Base-by-base conservation (phyloP, 208 protist species). In the Leishmania amazonensis region DNA sequence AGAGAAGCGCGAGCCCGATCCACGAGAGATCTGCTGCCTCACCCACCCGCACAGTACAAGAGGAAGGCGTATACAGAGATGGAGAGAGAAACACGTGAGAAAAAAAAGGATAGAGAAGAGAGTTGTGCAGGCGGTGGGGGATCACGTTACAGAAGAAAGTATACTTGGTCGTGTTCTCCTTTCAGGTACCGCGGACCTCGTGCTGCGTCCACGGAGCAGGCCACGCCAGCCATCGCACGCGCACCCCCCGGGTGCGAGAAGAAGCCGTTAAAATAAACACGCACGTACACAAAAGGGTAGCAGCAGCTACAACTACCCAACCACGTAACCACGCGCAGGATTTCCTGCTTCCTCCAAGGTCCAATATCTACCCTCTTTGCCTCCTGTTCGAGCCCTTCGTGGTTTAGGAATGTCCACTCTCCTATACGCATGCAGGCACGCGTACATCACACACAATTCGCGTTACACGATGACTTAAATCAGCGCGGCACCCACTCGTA, bases 381-480 rank as follows among this genome's bases (percentile, higher is more conserved):
- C 49, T 47, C 40, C 8, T 49, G 19, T n/a, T 67, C 8, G 11
- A 9, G 11, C 7, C 17, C 7, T 53, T 72, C 38, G 15, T 47
- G 67, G 7, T n/a, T 51, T 31, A 31, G 72, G 6, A 38, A 38
- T 24, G 4, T 28, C 17, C 17, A 28, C 24, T 42, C n/a, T 24
- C 42, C 8, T 17, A 60, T 60, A 76, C 21, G n/a, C 49, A 62
- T 28, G 40, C 38, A 58, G 13, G 17, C 42, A 42, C 47, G 28
- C 71, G n/a, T 28, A 57, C n/a, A 24, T 57, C n/a, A 47, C 19
- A 72, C 40, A 72, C 65, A 24, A 73, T 38, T 73, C 68, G 42
- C 42, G 42, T 73, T 73, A 53, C 42, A 73, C 68, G 68, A 73
- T 53, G 35, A 53, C 45, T 73, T 21, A 49, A n/a, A 51, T 31